Evolutionary conservation across 768 basidiomycete genomes (phyloP).

Genomic region (Amanita rubescens): DNA sequence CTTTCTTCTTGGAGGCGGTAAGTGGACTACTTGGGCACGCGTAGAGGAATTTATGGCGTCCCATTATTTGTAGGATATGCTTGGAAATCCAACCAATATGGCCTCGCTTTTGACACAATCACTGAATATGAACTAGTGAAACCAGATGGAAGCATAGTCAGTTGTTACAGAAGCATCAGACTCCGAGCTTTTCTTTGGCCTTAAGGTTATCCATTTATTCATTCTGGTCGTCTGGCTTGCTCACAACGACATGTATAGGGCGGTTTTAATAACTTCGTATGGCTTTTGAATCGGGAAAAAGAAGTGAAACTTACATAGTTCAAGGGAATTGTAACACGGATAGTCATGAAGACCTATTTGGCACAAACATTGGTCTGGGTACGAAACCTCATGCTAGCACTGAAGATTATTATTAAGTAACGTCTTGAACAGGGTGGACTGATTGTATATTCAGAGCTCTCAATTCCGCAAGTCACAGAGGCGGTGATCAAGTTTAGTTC

Average conservation of each 20-base stretch:
- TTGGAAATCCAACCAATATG: constrained; percentile 22
- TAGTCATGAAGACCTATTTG: constrained; percentile 43
- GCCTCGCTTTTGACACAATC: constrained; percentile 34
- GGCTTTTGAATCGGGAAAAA: not conserved
- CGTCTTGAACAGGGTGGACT: constrained; percentile 37
- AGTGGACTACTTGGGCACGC: constrained; percentile 30
- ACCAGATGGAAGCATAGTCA: constrained; percentile 40
- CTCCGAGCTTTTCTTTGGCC: constrained; percentile 33
- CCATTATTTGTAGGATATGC: constrained; percentile 61
- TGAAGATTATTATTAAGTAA: not conserved
- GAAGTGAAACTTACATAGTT: not conserved
- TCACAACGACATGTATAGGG: constrained; percentile 28
- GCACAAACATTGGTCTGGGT: constrained; percentile 57
- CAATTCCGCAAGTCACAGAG: constrained; percentile 19
- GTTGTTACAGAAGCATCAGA: constrained; percentile 27
- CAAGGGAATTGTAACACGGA: constrained; percentile 52
- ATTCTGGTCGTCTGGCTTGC: constrained; percentile 10
- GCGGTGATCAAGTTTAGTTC: constrained; percentile 36
- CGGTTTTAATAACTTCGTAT: constrained; percentile 52
- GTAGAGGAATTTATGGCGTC: constrained; percentile 22
- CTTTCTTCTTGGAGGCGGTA: constrained; percentile 39
- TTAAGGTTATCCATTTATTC: constrained; percentile 24
- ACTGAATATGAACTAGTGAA: constrained; percentile 49
- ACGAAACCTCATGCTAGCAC: too few relatives aligned
- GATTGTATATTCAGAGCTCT: constrained; percentile 22